Base-by-base conservation (phyloP, 495 filamentous ascomycete species). In the Penicillium waksmanii region DNA sequence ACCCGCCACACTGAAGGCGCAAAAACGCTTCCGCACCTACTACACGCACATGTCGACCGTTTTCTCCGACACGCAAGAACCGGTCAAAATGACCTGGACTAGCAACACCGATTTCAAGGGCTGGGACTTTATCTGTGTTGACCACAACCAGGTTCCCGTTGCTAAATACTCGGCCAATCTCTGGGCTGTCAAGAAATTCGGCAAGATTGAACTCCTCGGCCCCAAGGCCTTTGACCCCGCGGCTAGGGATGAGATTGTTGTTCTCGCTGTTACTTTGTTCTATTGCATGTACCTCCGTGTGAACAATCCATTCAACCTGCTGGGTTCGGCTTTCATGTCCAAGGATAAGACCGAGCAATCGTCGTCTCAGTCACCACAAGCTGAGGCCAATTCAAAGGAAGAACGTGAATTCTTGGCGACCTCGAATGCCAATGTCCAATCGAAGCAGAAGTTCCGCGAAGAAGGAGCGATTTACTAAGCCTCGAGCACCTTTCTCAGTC, bases 81-180 rank as follows among this genome's bases (percentile, higher is more conserved):
- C 66, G 0, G 51, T 52, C 0, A 55, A 56, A 19, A 61, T 69
- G 64, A 64, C 61, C 18, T 69, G 66, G 66, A 59, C 64, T 19
- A 56, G 64, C 35, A 34, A 53, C 19, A 55, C 44, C 11, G 61
- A 58, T 2, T 64, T 69, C 60, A 69, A 62, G 38, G 58, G 34
- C 3, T 69, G 66, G 66, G 58, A 66, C 35, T 69, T 69, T 54
- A 51, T 69, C 21, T 69, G 64, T 51, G 48, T 64, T 21, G 58
- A 64, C 34, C 60, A 66, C 34, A 51, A 64, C 15, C 56, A 69
- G 34, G 36, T 51, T 13, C 49, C 65, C 5, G 61, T 67, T 36
- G 65, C 65, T 3, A 61, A 43, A 31, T 64, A 61, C 38, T 51
- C 57, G 0, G 61, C 51, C 53, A 67, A 67, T 27, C 23, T 67